Evolutionary conservation across 2,329 filamentous ascomycete genomes (phyloP), one percentile per base, ranked within the genome.

Genomic region (Chrysoporthe deuterocubensis): DNA sequence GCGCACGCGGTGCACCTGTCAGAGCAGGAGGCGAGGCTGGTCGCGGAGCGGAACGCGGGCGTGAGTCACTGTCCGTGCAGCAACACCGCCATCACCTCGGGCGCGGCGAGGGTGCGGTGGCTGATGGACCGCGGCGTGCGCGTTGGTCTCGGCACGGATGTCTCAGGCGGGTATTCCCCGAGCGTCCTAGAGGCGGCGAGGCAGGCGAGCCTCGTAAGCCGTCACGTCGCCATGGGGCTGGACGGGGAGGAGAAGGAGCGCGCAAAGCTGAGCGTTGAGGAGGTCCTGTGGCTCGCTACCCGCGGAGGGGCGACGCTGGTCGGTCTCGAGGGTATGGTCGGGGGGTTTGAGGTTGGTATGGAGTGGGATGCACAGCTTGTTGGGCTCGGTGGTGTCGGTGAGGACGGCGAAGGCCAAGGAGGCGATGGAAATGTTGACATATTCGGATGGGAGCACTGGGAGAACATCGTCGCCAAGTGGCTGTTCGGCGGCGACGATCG

Each of bases 331-430:
- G 84, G 87, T 9, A 86, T 82, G 68, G 84, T 98, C 18, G 96
- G 96, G 2, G 89, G 84, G 0, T 98, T 98, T 76, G 92, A 93
- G 71, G 85, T 91, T 0, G 96, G 94, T 0, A 96, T 91, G 90
- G 87, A 93, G 71, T 98, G 90, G 88, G 96, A 99, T 83, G 94
- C 92, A 68, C 93, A 97, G 83, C 83, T 97, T 73, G 84, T 99
- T 65, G 82, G 85, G 11, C 78, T 97, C 34, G 86, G 84, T 0
- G 63, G 74, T 4, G 83, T 88, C 1, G 80, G 80, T 0, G 79
- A 79, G 5, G 80, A 81, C 1, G 89, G 90, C 0, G 56, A 60
- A 34, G n/a, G 37, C 18, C 21, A 44, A 11, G 59, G 43, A 8
- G 43, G 26, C 13, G 48, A 21, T 54, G 50, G 50, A 3, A 89